Percentiles rank a stretch among this genome's conserved stretches.
phyloP scores from a whole-genome alignment of 2,329 filamentous ascomycete genomes.

The Paracoccidioides brasiliensis region DNA sequence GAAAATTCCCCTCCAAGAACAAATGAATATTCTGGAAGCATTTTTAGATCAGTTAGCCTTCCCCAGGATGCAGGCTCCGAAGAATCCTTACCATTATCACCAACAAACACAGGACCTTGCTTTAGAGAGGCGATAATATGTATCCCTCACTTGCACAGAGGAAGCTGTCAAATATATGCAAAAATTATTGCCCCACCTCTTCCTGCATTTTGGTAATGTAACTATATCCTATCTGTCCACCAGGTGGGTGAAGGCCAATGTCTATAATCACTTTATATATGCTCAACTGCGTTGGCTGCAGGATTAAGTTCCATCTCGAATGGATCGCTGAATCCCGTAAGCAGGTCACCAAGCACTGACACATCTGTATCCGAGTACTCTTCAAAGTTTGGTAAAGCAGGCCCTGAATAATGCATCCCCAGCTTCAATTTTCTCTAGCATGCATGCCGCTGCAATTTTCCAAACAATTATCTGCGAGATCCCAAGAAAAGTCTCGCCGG shows the following conservation, averaged over 20 bases:
- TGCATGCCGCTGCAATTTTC: slow-evolving; percentile 37
- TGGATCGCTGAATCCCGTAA: slow-evolving; percentile 2
- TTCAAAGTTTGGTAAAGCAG: slow-evolving; percentile 1
- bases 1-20: no score
- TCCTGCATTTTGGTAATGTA: no score
- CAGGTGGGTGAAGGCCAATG: background rate
- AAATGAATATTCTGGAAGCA: no score
- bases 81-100: no score
- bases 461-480: slow-evolving; percentile 40
- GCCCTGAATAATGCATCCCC: background rate
- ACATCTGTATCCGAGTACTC: slow-evolving; percentile 1
- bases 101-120: no score
- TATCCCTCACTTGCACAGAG: no score
- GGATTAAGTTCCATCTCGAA: slow-evolving; percentile 1
- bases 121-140: no score
- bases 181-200: no score
- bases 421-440: slow-evolving; percentile 31
- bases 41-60: no score
- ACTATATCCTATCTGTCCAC: no score
- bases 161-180: no score
- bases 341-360: slow-evolving; percentile 2
- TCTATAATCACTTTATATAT: background rate
- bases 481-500: slow-evolving; percentile 33
- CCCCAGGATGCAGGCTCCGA: no score
- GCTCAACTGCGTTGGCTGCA: background rate